Base-by-base conservation (phyloP, 208 protist genomes). In the Leishmania braziliensis region DNA sequence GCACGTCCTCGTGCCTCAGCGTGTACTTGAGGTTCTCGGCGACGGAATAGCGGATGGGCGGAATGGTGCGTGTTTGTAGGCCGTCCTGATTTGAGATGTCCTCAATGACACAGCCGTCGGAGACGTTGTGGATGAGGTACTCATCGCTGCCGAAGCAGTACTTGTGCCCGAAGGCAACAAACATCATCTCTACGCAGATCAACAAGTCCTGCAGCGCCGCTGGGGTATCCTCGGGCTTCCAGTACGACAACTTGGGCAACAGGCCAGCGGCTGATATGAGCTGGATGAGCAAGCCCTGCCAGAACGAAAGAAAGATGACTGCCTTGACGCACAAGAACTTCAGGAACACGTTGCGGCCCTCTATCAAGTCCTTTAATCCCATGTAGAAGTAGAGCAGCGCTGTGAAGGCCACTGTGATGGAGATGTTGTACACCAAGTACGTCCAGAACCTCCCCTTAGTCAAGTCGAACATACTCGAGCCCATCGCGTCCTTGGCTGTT, bases 271-370 rank as follows among this genome's bases (percentile, higher is more conserved):
- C 92, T 39, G 86, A 86, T 5, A 98, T 80, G 43, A 98, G 77
- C 78, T 93, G 89, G 74, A 98, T 98, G 36, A 95, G 79, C 68
- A 98, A 62, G 3, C 95, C 95, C 74, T 98, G 97, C 97, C 97
- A 98, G 83, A 97, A 98, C 20, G 95, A 97, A 23, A 98, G 86
- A 80, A 98, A 98, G 68, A 98, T 95, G 76, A 98, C 93, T 0
- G 89, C 77, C 87, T 98, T 98, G 50, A 98, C 86, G 84, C 95
- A 98, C 18, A 98, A 82, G 77, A 98, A 98, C 87, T 98, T 98
- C 78, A 96, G 75, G 50, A 98, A 83, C 3, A 95, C 93, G 77
- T 97, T 94, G 66, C 93, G 92, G 51, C 93, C 95, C 82, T 97
- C 92, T 86, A 98, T 95, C 62, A 97, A 91, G 50, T 97, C 90